Conservation (phyloP, 2,329 filamentous ascomycete genomes). For the Ophiostoma sp. region DNA sequence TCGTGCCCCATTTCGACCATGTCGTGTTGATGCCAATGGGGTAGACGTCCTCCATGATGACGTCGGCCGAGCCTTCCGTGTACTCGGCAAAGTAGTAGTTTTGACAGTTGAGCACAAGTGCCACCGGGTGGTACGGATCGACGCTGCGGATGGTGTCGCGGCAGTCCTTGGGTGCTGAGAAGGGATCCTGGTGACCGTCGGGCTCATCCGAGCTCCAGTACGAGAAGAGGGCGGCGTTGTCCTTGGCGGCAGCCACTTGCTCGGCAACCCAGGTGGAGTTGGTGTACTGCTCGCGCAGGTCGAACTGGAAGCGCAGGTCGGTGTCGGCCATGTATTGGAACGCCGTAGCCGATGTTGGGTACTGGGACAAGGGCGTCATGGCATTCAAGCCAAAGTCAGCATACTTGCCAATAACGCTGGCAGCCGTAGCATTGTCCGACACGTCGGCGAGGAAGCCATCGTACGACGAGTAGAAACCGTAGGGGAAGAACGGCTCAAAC, state of each 20-base stretch:
- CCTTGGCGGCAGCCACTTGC: constrained; percentile 39
- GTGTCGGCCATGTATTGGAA: constrained; percentile 39
- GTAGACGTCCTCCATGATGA: constrained; percentile 56
- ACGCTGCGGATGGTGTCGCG: constrained; percentile 43
- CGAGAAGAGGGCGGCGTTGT: constrained; percentile 39
- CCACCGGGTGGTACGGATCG: constrained; percentile 58
- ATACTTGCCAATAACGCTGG: constrained; percentile 34
- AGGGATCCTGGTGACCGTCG: constrained; percentile 51
- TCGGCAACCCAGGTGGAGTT: constrained; percentile 39
- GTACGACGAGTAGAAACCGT: constrained; percentile 41
- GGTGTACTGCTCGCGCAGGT: constrained; percentile 41
- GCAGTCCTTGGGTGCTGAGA: constrained; percentile 41
- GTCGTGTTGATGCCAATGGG: constrained; percentile 53
- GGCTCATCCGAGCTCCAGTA: constrained; percentile 48
- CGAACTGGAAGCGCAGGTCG: constrained; percentile 42
- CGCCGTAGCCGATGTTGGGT: constrained; percentile 35
- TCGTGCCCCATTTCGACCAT: constrained; percentile 51
- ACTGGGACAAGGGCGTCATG: constrained; percentile 41
- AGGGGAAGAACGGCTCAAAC: constrained; percentile 42
- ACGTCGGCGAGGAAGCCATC: constrained; percentile 39
- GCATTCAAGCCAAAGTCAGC: constrained; percentile 39
- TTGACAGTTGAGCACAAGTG: constrained; percentile 55
- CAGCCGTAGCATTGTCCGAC: constrained; percentile 34
- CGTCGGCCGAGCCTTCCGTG: constrained; percentile 46
- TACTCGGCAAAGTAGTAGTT: constrained; percentile 57